Evolutionary conservation across 179 eudicot genomes (phyloP).

Genomic region (Actinidia polygama): DNA sequence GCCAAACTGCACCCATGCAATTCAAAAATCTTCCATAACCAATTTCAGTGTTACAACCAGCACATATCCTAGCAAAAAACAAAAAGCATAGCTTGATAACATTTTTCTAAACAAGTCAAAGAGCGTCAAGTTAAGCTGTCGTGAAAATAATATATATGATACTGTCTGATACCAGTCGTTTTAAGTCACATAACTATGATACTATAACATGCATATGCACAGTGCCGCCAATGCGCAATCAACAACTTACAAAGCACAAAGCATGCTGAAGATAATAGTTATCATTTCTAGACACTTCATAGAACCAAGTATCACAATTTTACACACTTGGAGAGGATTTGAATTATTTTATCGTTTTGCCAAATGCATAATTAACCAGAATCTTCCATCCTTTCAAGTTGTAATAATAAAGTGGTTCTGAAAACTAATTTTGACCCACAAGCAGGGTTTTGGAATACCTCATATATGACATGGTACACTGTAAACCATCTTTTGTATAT

Average conservation of each 20-base stretch:
- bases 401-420: neutral
- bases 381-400: neutral
- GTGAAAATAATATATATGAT: neutral
- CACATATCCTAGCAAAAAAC: slow-evolving; percentile 64
- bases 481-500: neutral
- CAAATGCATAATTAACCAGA: neutral
- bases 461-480: neutral
- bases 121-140: neutral
- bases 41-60: slow-evolving; percentile 81
- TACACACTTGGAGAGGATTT: neutral
- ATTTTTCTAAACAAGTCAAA: neutral
- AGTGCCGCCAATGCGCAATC: neutral
- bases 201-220: neutral
- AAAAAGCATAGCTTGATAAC: neutral
- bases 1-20: slow-evolving; percentile 93
- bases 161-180: neutral
- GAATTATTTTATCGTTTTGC: neutral
- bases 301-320: neutral
- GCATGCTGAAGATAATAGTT: neutral
- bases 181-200: neutral
- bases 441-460: neutral
- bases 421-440: neutral
- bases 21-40: slow-evolving; percentile 78
- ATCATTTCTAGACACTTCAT: neutral
- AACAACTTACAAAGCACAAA: neutral